A percentile compares a stretch with the other conserved stretches of the same genome.
Conservation (phyloP, 148 eudicot genomes). For the Chenopodium quinoa region DNA sequence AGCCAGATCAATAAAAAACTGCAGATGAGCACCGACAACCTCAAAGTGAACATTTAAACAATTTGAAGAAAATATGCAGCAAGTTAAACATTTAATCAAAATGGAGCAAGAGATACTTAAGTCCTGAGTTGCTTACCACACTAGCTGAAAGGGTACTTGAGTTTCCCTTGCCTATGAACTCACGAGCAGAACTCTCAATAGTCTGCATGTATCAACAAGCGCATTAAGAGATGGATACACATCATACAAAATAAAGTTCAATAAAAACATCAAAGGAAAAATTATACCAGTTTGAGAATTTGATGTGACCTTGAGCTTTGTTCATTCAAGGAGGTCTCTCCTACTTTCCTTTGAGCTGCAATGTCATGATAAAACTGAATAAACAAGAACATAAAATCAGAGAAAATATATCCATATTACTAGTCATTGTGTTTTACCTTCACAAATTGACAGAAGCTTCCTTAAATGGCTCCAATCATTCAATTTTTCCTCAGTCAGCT, state of each 20-base stretch:
- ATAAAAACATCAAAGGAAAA: constrained; percentile 4
- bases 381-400: background rate
- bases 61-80: background rate
- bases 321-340: constrained; percentile 84
- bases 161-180: constrained; percentile 83
- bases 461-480: constrained; percentile 75
- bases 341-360: constrained; percentile 81
- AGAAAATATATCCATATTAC: background rate
- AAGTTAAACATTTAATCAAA: constrained; percentile 2
- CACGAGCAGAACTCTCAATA: constrained; percentile 92
- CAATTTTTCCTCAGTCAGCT: constrained; percentile 82
- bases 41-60: background rate
- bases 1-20: constrained; percentile 95
- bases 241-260: background rate
- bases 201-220: constrained; percentile 45
- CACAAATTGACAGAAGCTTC: constrained; percentile 82
- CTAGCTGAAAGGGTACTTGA: constrained; percentile 89
- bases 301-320: constrained; percentile 94
- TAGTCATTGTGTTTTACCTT: constrained; percentile 44
- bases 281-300: constrained; percentile 71
- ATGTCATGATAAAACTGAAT: constrained; percentile 11
- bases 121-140: constrained; percentile 51
- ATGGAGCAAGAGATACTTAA: background rate
- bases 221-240: background rate
- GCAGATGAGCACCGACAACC: constrained; percentile 29